A percentile compares a stretch with the other conserved stretches of the same genome.
phyloP scores from a whole-genome alignment of 306 rosid species.

The Cucurbita ficifolia region DNA sequence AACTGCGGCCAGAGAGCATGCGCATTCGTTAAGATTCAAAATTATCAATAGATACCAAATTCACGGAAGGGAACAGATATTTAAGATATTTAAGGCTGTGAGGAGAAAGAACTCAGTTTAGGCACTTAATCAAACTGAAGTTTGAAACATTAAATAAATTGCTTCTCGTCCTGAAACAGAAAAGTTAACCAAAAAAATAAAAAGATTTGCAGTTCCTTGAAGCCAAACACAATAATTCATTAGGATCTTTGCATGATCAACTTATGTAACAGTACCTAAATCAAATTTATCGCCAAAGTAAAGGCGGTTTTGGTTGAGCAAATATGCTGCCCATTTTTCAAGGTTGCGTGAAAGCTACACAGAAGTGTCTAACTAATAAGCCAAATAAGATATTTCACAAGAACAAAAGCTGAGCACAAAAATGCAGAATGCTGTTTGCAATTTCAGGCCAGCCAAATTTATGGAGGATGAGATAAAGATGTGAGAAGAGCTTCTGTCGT shows the following conservation, averaged over 20 bases:
- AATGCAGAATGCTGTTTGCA: neutral
- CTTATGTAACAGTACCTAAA: neutral
- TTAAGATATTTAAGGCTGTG: neutral
- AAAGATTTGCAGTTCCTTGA: neutral
- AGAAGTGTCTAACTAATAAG: neutral
- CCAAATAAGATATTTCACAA: neutral
- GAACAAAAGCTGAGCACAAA: slow-evolving; percentile 1
- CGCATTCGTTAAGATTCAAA: neutral
- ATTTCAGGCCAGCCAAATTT: neutral
- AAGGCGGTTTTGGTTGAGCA: neutral
- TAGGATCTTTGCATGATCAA: neutral
- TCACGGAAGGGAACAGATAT: neutral
- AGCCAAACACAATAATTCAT: neutral
- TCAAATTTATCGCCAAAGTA: neutral
- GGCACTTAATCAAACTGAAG: neutral
- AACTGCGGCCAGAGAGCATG: neutral
- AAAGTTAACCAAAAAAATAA: neutral
- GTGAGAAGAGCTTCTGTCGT: neutral
- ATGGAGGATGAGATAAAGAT: neutral
- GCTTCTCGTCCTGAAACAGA: neutral
- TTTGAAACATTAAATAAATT: neutral
- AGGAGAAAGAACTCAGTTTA: neutral
- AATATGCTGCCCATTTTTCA: neutral
- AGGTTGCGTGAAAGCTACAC: neutral
- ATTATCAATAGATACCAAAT: neutral